These are phyloP conservation scores for Phlebopus sp. DNA, from an alignment of 1,284 basidiomycete genomes.

Conservation along the genomic window DNA sequence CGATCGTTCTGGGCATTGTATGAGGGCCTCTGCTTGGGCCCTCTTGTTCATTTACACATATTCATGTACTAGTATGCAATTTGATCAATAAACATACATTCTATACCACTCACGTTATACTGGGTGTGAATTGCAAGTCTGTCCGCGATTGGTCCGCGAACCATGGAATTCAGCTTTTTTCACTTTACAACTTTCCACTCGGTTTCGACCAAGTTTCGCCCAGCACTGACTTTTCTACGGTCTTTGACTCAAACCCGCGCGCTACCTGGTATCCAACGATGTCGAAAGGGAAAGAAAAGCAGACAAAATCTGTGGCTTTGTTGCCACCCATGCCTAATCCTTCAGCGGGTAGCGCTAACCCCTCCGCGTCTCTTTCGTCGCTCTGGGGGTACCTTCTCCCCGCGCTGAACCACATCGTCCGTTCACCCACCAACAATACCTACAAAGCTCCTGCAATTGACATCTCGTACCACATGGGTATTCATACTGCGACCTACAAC, in stretches of 20 bases:
- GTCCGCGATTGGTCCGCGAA: too few species aligned
- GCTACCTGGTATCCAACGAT: slow-evolving; percentile 8
- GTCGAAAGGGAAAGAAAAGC: slow-evolving; percentile 32
- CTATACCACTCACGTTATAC: too few species aligned
- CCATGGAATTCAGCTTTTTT: too few species aligned
- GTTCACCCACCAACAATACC: slow-evolving; percentile 56
- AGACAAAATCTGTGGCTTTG: slow-evolving; percentile 18
- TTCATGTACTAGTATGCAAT: too few species aligned
- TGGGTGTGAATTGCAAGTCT: too few species aligned
- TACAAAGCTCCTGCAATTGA: slow-evolving; percentile 67
- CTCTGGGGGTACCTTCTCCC: slow-evolving; percentile 74
- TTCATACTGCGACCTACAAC: slow-evolving; percentile 76
- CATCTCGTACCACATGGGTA: slow-evolving; percentile 67
- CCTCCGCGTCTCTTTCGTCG: slow-evolving; percentile 62
- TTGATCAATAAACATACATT: too few species aligned
- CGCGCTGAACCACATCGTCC: slow-evolving; percentile 71
- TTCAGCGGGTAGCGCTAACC: slow-evolving; percentile 65
- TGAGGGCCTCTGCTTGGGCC: slow-evolving; percentile 35
- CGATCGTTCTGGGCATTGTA: slow-evolving; percentile 70
- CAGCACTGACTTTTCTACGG: too few species aligned
- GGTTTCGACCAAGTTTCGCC: too few species aligned
- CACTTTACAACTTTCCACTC: too few species aligned
- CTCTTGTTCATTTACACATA: too few species aligned
- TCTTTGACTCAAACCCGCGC: too few species aligned
- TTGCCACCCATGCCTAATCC: slow-evolving; percentile 48